Conservation (phyloP, 768 basidiomycete species). For the Leccinum uliginosum region DNA sequence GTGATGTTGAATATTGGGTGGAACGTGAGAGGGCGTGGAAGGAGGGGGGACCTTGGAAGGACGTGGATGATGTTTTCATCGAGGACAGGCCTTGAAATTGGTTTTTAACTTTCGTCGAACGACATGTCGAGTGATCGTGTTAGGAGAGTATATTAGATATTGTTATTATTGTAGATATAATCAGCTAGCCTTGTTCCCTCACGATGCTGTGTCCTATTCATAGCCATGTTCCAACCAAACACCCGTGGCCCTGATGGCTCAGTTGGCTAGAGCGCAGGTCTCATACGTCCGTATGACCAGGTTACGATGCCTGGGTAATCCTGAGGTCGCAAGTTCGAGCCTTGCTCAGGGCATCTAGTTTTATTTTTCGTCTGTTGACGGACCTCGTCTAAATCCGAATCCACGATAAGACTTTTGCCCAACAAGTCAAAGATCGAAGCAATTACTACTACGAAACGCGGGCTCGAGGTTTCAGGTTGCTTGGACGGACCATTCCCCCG, state of each 20-base stretch:
- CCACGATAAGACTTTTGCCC: too few species aligned
- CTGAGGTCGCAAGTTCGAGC: constrained; percentile 61
- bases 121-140: background rate
- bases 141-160: background rate
- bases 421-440: background rate
- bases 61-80: constrained; percentile 80
- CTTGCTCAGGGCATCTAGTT: constrained; percentile 44
- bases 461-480: background rate
- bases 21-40: constrained; percentile 67
- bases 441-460: background rate
- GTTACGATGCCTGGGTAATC: constrained; percentile 33
- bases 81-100: constrained; percentile 38
- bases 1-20: constrained; percentile 75
- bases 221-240: background rate
- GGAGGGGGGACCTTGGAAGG: constrained; percentile 47
- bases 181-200: too few species aligned
- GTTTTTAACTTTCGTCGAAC: background rate
- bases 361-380: constrained; percentile 10
- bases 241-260: constrained; percentile 44
- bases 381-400: too few species aligned
- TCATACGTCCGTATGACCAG: constrained; percentile 40
- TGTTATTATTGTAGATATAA: background rate
- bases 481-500: background rate
- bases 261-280: constrained; percentile 55
- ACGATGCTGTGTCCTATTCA: background rate